A percentile compares a stretch with the other conserved stretches of the same genome.
These are phyloP conservation scores for Porphyrellus cyaneotinctus DNA, from an alignment of 768 basidiomycete genomes.

Conservation along the genomic window DNA sequence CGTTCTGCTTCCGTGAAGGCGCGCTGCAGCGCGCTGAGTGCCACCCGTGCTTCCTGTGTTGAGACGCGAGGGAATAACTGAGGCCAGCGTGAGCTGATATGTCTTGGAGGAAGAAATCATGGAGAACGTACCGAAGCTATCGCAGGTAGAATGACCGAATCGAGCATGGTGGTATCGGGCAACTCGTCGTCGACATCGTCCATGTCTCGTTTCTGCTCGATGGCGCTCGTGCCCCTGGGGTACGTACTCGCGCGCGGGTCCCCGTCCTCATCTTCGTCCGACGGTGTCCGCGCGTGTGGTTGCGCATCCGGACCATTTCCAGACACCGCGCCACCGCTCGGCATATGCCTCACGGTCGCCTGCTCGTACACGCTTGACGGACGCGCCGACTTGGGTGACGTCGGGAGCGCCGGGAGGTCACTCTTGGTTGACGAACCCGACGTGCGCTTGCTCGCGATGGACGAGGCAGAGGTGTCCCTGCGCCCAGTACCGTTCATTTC, in stretches of 20 bases:
- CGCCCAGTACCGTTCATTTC: constrained; percentile 61
- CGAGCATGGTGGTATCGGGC: constrained; percentile 88
- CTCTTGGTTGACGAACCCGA: constrained; percentile 49
- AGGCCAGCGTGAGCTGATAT: constrained; percentile 2
- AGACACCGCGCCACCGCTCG: constrained; percentile 23
- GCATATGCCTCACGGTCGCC: constrained; percentile 65
- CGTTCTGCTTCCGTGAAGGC: constrained; percentile 95
- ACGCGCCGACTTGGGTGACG: constrained; percentile 34
- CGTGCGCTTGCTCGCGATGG: constrained; percentile 28
- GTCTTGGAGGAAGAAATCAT: background rate
- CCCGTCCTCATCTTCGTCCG: constrained; percentile 61
- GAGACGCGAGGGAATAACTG: constrained; percentile 91
- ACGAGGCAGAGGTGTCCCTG: constrained; percentile 36
- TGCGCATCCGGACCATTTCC: constrained; percentile 27
- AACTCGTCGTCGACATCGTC: constrained; percentile 51
- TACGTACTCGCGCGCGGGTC: constrained; percentile 50
- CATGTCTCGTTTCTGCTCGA: constrained; percentile 33
- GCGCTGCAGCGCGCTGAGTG: constrained; percentile 79
- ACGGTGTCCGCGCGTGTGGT: constrained; percentile 42
- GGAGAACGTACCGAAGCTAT: constrained; percentile 78
- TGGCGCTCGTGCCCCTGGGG: constrained; percentile 41
- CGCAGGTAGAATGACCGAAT: constrained; percentile 94
- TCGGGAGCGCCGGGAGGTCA: constrained; percentile 59
- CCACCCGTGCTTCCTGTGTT: constrained; percentile 86
- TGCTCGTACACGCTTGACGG: constrained; percentile 45